A percentile compares a stretch with the other conserved stretches of the same genome.
Evolutionary conservation across 139 green algal genomes (phyloP).

Genomic region (Chlamydomonas sphaeroides): DNA sequence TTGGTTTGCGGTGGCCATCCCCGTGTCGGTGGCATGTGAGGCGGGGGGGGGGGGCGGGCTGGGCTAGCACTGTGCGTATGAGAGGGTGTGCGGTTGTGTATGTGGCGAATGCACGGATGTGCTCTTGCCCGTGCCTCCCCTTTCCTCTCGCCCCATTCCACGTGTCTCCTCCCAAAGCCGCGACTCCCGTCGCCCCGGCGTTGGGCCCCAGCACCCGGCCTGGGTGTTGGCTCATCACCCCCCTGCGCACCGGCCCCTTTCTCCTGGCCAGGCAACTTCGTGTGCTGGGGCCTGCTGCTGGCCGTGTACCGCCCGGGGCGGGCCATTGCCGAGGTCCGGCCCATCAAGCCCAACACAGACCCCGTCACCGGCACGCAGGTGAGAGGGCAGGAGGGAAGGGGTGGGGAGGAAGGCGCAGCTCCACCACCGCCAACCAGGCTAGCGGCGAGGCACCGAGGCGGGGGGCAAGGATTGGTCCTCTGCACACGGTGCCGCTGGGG

Average conservation of each 20-base stretch:
- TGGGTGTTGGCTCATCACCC: background rate
- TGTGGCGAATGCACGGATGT: no score
- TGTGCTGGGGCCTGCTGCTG: slow-evolving; percentile 69
- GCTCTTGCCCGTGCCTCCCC: no score
- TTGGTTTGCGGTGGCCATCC: slow-evolving; percentile 81
- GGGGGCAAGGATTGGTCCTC: no score
- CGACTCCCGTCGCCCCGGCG: no score
- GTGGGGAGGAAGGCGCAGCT: no score
- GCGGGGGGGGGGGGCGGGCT: background rate
- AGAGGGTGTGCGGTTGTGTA: background rate
- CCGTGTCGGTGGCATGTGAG: slow-evolving; percentile 55
- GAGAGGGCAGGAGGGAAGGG: background rate
- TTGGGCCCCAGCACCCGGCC: no score
- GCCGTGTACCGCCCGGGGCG: slow-evolving; percentile 57
- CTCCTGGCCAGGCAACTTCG: slow-evolving; percentile 49
- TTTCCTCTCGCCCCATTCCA: no score
- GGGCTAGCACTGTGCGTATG: background rate
- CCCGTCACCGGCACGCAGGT: slow-evolving; percentile 66
- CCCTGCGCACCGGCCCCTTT: no score
- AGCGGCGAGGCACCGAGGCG: no score
- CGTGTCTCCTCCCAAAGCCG: no score
- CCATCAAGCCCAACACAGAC: slow-evolving; percentile 70
- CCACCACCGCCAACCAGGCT: no score
- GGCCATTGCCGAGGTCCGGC: slow-evolving; percentile 61
- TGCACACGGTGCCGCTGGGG: no score